phyloP scores from a whole-genome alignment of 169 alveolate species.

The Perkinsus marinus region DNA sequence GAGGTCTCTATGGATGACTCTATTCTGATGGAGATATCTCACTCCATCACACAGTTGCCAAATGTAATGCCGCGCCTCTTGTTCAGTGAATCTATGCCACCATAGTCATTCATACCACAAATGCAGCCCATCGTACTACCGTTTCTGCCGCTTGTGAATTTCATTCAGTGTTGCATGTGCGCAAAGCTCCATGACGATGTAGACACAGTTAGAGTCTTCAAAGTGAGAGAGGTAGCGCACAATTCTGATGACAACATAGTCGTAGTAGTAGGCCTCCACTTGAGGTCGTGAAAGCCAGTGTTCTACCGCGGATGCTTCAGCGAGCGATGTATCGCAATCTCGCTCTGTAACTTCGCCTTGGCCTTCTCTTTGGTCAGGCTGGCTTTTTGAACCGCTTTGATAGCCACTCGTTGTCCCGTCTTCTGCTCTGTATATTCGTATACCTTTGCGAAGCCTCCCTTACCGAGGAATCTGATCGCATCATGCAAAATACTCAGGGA shows the following conservation, averaged over 20 bases:
- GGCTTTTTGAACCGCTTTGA: slow-evolving; percentile 51
- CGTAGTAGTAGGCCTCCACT: too few relatives aligned
- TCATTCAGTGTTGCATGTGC: slow-evolving; percentile 59
- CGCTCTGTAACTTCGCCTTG: slow-evolving; percentile 48
- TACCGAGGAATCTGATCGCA: slow-evolving; percentile 34
- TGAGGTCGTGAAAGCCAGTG: neutral
- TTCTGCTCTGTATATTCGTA: slow-evolving; percentile 40
- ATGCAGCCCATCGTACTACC: slow-evolving; percentile 6
- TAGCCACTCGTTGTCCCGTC: slow-evolving; percentile 45
- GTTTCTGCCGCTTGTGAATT: slow-evolving; percentile 48
- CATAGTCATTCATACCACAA: too few relatives aligned
- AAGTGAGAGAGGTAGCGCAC: slow-evolving; percentile 62
- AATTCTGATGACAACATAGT: slow-evolving; percentile 11
- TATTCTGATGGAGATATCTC: slow-evolving; percentile 52
- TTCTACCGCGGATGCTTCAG: slow-evolving; percentile 24
- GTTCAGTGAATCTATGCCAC: slow-evolving; percentile 12
- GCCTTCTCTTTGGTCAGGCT: slow-evolving; percentile 54
- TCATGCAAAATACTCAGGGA: neutral
- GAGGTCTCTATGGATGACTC: slow-evolving; percentile 66
- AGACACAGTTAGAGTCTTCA: slow-evolving; percentile 65
- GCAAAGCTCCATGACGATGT: slow-evolving; percentile 64
- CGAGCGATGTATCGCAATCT: slow-evolving; percentile 55
- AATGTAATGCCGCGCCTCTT: slow-evolving; percentile 49
- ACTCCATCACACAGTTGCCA: slow-evolving; percentile 50
- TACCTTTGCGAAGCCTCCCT: slow-evolving; percentile 65